These are phyloP conservation scores for Selaginella moellendorffii DNA, from an alignment of 75 land plant genomes.

Conservation along the genomic window DNA sequence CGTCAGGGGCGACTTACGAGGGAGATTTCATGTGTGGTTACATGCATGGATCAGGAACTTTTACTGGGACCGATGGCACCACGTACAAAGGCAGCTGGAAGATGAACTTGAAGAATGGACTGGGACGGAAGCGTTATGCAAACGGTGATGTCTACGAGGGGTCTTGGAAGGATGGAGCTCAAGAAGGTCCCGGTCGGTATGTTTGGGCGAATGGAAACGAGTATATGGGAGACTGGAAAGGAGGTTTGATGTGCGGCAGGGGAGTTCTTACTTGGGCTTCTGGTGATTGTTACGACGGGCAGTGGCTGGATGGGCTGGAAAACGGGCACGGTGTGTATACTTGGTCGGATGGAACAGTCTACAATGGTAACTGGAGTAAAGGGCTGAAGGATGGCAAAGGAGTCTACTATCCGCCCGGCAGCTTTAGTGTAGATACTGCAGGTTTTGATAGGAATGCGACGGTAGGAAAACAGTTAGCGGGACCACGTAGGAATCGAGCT, in stretches of 20 bases:
- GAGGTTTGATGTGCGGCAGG: constrained; percentile 79
- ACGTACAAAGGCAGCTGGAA: constrained; percentile 74
- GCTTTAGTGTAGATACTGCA: constrained; percentile 30
- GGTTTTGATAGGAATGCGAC: constrained; percentile 42
- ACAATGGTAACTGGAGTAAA: constrained; percentile 87
- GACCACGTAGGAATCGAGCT: background rate
- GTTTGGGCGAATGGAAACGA: constrained; percentile 69
- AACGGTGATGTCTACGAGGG: constrained; percentile 95
- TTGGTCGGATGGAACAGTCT: constrained; percentile 74
- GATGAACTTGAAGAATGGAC: constrained; percentile 76
- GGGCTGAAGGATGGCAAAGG: constrained; percentile 96
- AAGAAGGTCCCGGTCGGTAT: constrained; percentile 84
- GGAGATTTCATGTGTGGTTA: constrained; percentile 89
- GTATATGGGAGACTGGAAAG: constrained; percentile 86
- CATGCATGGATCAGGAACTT: constrained; percentile 77
- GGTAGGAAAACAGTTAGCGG: constrained; percentile 26
- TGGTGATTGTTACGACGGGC: constrained; percentile 81
- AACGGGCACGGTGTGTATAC: constrained; percentile 85
- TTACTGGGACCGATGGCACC: constrained; percentile 32
- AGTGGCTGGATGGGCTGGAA: constrained; percentile 77
- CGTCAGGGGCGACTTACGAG: constrained; percentile 71
- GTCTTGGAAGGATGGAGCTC: constrained; percentile 73
- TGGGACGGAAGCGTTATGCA: constrained; percentile 58
- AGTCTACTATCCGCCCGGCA: constrained; percentile 60
- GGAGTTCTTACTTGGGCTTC: constrained; percentile 79